Evolutionary conservation across 176 grass and related monocot genomes (phyloP).

Genomic region (Alloteropsis semialata): DNA sequence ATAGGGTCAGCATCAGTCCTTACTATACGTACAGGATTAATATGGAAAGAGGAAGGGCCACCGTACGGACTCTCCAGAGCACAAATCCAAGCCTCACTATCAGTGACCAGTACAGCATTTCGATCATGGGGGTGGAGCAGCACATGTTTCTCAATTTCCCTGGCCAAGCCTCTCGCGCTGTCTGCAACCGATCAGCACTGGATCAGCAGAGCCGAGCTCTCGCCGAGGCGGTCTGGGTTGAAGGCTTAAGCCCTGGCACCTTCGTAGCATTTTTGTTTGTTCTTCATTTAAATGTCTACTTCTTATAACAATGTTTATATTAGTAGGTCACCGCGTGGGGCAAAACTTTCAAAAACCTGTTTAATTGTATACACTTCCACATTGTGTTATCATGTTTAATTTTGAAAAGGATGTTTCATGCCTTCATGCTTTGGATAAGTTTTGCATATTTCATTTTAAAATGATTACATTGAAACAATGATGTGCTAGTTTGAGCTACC

Average conservation of each 20-base stretch:
- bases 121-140: background rate
- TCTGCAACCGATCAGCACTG: background rate
- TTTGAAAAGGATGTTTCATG: background rate
- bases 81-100: background rate
- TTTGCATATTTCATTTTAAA: background rate
- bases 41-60: background rate
- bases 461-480: background rate
- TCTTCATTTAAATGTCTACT: too few relatives aligned
- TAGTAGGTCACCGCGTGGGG: too few relatives aligned
- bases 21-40: background rate
- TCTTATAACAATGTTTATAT: too few relatives aligned
- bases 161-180: background rate
- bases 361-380: background rate
- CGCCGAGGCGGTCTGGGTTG: too few relatives aligned
- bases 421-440: background rate
- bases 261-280: too few relatives aligned
- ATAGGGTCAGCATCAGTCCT: background rate
- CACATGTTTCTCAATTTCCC: background rate
- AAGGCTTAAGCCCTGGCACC: too few relatives aligned
- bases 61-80: background rate
- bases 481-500: background rate
- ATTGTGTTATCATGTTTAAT: background rate
- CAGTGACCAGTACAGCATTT: background rate
- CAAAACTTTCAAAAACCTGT: too few relatives aligned
- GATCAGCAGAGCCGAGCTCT: too few relatives aligned